Evolutionary conservation across 2,329 filamentous ascomycete genomes (phyloP).

Genomic region (Neospermospora avenae): DNA sequence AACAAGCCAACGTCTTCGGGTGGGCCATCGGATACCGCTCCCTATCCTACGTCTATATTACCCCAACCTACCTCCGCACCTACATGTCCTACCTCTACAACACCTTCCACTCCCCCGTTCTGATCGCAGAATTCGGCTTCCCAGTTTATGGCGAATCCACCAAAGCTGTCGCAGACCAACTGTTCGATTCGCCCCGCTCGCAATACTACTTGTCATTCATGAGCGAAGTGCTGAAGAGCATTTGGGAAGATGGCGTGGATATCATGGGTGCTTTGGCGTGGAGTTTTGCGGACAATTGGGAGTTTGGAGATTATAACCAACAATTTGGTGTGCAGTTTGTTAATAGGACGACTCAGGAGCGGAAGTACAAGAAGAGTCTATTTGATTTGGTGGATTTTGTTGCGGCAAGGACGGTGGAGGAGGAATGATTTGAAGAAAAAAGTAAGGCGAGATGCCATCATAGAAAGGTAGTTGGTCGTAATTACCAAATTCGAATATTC

Average conservation of each 20-base stretch:
- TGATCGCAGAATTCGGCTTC: constrained; percentile 54
- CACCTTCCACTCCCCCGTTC: constrained; percentile 48
- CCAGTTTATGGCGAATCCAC: constrained; percentile 47
- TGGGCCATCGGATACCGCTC: constrained; percentile 59
- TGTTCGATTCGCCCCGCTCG: constrained; percentile 44
- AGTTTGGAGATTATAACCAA: constrained; percentile 33
- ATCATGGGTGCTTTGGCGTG: constrained; percentile 45
- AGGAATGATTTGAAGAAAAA: too few relatives aligned
- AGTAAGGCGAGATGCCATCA: too few relatives aligned
- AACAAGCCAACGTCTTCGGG: constrained; percentile 43
- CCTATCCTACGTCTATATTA: constrained; percentile 54
- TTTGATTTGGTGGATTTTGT: constrained; percentile 48
- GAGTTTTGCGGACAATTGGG: constrained; percentile 39
- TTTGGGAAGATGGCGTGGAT: constrained; percentile 45
- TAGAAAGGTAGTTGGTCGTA: too few relatives aligned
- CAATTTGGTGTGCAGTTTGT: constrained; percentile 49
- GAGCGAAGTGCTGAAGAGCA: constrained; percentile 43
- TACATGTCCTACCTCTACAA: constrained; percentile 58
- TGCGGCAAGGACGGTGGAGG: constrained; percentile 20
- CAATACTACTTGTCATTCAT: constrained; percentile 45
- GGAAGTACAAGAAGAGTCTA: constrained; percentile 46
- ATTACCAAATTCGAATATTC: too few relatives aligned
- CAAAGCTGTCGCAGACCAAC: constrained; percentile 42
- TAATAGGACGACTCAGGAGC: constrained; percentile 42
- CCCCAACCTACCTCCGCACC: constrained; percentile 54